Evolutionary conservation across 805 yeast species (phyloP).

Genomic region (Myxozyma udenii): DNA sequence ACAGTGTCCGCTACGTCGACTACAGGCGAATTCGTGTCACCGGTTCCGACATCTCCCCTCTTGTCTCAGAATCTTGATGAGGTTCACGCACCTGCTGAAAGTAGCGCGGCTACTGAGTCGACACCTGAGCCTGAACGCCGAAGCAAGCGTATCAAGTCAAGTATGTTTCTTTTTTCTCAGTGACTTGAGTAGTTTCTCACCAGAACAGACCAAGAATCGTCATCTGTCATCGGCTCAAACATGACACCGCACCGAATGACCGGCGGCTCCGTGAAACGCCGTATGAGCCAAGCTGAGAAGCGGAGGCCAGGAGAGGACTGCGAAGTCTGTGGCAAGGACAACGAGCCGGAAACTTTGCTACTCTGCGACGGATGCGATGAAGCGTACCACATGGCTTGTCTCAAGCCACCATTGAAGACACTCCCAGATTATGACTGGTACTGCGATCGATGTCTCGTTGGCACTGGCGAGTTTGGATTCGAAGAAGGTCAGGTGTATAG

Average conservation of each 20-base stretch:
- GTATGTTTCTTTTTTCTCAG: neutral
- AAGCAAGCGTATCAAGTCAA: slow-evolving; percentile 11
- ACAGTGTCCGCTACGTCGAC: slow-evolving; percentile 17
- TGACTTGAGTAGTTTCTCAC: neutral
- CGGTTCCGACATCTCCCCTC: neutral
- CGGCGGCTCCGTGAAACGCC: slow-evolving; percentile 17
- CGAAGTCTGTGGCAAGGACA: slow-evolving; percentile 33
- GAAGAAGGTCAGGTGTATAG: slow-evolving; percentile 63
- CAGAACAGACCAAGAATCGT: neutral
- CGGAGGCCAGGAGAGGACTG: slow-evolving; percentile 33
- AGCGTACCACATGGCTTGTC: slow-evolving; percentile 64
- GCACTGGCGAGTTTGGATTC: slow-evolving; percentile 85
- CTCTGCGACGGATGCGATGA: slow-evolving; percentile 72
- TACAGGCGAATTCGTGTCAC: too few relatives aligned
- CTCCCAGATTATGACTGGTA: slow-evolving; percentile 69
- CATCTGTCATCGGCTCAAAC: slow-evolving; percentile 20
- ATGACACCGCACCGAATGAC: slow-evolving; percentile 17
- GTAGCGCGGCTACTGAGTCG: too few relatives aligned
- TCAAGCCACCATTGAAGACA: slow-evolving; percentile 52
- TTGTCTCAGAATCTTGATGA: neutral
- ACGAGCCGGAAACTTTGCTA: slow-evolving; percentile 21
- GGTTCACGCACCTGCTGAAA: too few relatives aligned
- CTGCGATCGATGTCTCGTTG: slow-evolving; percentile 80
- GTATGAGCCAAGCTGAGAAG: neutral
- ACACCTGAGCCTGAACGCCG: slow-evolving; percentile 6